Conservation (phyloP, 768 basidiomycete species). For the Mycena vulgaris region DNA sequence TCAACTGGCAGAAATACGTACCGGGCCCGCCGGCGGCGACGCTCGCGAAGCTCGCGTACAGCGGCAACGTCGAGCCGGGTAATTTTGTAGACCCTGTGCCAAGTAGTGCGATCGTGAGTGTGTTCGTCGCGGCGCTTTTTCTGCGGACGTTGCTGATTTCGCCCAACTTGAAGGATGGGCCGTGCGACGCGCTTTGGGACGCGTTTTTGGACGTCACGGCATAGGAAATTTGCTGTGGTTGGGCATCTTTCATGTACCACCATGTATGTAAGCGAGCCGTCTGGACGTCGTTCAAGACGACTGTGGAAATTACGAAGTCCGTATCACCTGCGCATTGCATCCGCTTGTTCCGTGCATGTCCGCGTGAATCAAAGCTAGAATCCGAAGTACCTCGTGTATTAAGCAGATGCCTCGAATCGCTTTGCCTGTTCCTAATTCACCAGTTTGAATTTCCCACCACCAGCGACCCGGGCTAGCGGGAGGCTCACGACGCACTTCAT, state of each 20-base stretch:
- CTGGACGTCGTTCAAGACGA: conserved; percentile 6
- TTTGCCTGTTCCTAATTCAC: no score
- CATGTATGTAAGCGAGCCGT: conserved; percentile 3
- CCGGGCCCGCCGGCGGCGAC: conserved; percentile 29
- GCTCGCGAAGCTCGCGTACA: conserved; percentile 39
- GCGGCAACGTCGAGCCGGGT: conserved; percentile 38
- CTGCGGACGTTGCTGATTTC: not conserved
- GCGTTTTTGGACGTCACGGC: conserved; percentile 15
- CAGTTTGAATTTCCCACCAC: no score
- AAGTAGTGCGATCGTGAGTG: conserved; percentile 18
- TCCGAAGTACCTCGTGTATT: no score
- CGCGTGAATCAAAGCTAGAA: no score
- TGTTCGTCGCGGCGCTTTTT: no score
- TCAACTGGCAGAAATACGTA: conserved; percentile 37
- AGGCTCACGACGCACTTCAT: no score
- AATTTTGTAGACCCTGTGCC: conserved; percentile 36
- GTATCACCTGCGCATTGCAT: no score
- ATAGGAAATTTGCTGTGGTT: conserved; percentile 10
- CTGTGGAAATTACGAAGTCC: conserved; percentile 4
- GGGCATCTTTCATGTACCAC: conserved; percentile 6
- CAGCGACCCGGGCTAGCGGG: no score
- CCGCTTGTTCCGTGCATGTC: no score
- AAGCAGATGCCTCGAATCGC: no score
- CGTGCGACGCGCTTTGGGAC: conserved; percentile 26
- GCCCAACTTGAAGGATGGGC: conserved; percentile 5